Percentiles rank a stretch among this genome's conserved stretches.
These are phyloP conservation scores for Penicillium odoratum DNA, from an alignment of 495 filamentous ascomycete genomes.

Conservation along the genomic window DNA sequence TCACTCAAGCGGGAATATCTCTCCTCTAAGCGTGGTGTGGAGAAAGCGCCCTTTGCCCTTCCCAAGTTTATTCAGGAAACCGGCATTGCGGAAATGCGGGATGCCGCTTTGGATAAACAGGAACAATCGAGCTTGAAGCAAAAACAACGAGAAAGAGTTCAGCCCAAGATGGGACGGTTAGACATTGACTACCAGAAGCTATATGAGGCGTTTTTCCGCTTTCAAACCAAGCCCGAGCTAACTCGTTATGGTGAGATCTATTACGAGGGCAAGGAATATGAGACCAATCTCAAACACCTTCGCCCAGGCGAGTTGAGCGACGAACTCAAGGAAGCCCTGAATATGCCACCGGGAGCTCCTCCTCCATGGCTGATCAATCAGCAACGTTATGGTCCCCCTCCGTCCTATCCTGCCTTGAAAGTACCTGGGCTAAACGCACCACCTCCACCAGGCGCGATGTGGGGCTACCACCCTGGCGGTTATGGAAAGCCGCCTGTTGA, in stretches of 20 bases:
- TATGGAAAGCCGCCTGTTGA: constrained; percentile 96
- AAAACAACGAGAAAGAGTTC: constrained; percentile 91
- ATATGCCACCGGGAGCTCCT: constrained; percentile 90
- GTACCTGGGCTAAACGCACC: constrained; percentile 96
- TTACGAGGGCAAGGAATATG: constrained; percentile 97
- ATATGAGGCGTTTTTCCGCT: constrained; percentile 96
- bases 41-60: constrained; percentile 88
- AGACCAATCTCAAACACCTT: constrained; percentile 88
- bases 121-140: constrained; percentile 87
- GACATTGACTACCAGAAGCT: constrained; percentile 98
- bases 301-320: constrained; percentile 89
- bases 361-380: constrained; percentile 98
- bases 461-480: constrained; percentile 94
- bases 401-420: constrained; percentile 88
- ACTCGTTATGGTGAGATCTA: constrained; percentile 97
- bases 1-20: constrained; percentile 94
- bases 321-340: constrained; percentile 86
- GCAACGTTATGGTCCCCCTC: constrained; percentile 89
- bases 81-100: constrained; percentile 95
- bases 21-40: constrained; percentile 91
- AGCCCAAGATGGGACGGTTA: constrained; percentile 94
- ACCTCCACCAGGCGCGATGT: constrained; percentile 85
- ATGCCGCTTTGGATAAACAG: constrained; percentile 94
- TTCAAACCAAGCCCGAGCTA: constrained; percentile 91
- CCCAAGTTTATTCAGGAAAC: constrained; percentile 98